A percentile compares a stretch with the other conserved stretches of the same genome.
phyloP scores from a whole-genome alignment of 768 basidiomycete species.

The Phaeolepiota aurea region DNA sequence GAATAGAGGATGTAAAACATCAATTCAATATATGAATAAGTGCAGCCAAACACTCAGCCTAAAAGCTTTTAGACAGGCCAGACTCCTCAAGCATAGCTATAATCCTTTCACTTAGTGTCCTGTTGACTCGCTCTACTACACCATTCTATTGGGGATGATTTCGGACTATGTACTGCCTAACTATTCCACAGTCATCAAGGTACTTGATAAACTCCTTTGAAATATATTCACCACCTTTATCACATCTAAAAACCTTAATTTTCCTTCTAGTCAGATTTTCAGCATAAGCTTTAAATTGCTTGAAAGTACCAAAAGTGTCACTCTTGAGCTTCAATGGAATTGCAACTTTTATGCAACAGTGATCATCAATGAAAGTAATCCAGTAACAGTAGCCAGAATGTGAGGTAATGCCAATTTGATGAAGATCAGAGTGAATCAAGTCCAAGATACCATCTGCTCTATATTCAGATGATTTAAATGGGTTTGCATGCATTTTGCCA shows the following conservation, averaged over 20 bases:
- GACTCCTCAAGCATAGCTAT: slow-evolving; percentile 18
- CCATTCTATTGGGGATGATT: slow-evolving; percentile 32
- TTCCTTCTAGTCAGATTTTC: slow-evolving; percentile 16
- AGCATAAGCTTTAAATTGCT: slow-evolving; percentile 20
- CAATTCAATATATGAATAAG: slow-evolving; percentile 14
- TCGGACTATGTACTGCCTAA: slow-evolving; percentile 11
- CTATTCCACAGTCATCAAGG: slow-evolving; percentile 15
- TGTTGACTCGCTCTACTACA: slow-evolving; percentile 29
- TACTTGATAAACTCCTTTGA: slow-evolving; percentile 10
- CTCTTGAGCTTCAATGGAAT: slow-evolving; percentile 9
- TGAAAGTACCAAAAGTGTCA: slow-evolving; percentile 17
- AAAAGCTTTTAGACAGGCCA: slow-evolving; percentile 12
- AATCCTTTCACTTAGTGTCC: slow-evolving; percentile 21
- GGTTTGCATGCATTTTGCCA: slow-evolving; percentile 13
- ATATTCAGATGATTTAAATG: slow-evolving; percentile 3
- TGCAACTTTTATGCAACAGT: slow-evolving; percentile 1
- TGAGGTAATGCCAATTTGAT: background rate
- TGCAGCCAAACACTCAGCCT: slow-evolving; percentile 12
- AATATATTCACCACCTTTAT: slow-evolving; percentile 24
- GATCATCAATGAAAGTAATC: slow-evolving; percentile 7
- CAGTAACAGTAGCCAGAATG: slow-evolving; percentile 6
- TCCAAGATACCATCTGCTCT: background rate
- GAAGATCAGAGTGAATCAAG: slow-evolving; percentile 2
- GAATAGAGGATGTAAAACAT: slow-evolving; percentile 8
- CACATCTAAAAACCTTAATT: slow-evolving; percentile 16